Evolutionary conservation across 148 eudicot genomes (phyloP).

Genomic region (Heliosperma pusillum): DNA sequence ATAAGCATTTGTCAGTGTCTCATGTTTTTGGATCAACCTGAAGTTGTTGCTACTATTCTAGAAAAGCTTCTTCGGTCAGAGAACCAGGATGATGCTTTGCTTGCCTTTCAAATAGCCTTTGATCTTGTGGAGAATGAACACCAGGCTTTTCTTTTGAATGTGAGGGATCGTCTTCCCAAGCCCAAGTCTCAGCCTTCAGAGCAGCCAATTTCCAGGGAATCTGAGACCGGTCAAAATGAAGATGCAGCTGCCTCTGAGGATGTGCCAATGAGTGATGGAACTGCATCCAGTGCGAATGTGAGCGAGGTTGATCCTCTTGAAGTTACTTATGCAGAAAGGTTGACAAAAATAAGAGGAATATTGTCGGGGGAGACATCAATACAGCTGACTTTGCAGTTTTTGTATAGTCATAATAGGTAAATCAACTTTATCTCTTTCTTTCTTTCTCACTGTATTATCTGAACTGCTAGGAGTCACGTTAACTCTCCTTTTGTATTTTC

Average conservation of each 20-base stretch:
- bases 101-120: slow-evolving; percentile 89
- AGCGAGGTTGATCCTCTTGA: slow-evolving; percentile 61
- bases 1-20: slow-evolving; percentile 93
- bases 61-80: slow-evolving; percentile 74
- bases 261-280: slow-evolving; percentile 69
- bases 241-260: slow-evolving; percentile 53
- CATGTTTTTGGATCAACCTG: slow-evolving; percentile 82
- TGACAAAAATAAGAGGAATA: slow-evolving; percentile 70
- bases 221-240: slow-evolving; percentile 48
- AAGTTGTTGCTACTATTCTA: slow-evolving; percentile 72
- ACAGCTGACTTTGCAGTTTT: slow-evolving; percentile 82
- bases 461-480: neutral
- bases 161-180: slow-evolving; percentile 60
- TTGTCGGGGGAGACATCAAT: slow-evolving; percentile 96
- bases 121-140: slow-evolving; percentile 98
- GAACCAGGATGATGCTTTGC: slow-evolving; percentile 71
- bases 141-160: slow-evolving; percentile 85
- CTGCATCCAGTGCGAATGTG: slow-evolving; percentile 27
- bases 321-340: slow-evolving; percentile 62
- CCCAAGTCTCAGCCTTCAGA: slow-evolving; percentile 41
- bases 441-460: neutral
- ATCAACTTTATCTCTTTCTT: slow-evolving; percentile 12
- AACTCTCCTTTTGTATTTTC: neutral
- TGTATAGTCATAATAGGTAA: slow-evolving; percentile 92
- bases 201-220: slow-evolving; percentile 42